Percentiles rank a stretch among this genome's conserved stretches.
phyloP scores from a whole-genome alignment of 352 stramenopile genomes.

The Pilasporangium apinafurcum region DNA sequence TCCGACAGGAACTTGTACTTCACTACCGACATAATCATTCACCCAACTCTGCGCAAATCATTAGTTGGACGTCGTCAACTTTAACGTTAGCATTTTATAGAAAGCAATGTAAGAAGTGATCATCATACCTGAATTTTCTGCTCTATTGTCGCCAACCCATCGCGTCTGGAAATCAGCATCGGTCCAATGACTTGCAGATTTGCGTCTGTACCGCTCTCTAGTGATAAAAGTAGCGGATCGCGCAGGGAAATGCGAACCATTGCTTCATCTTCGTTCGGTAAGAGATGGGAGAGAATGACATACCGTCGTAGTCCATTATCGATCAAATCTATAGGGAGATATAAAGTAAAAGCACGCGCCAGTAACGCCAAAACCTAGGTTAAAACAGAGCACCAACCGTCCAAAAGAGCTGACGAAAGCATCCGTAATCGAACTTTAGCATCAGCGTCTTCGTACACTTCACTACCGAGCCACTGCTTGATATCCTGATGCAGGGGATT shows the following conservation, averaged over 20 bases:
- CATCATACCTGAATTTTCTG: slow-evolving; percentile 37
- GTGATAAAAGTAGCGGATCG: slow-evolving; percentile 21
- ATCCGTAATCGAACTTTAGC: slow-evolving; percentile 29
- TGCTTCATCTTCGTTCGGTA: slow-evolving; percentile 34
- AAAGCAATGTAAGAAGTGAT: not conserved
- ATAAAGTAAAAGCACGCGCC: not conserved
- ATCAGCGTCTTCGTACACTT: slow-evolving; percentile 37
- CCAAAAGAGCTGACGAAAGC: slow-evolving; percentile 26
- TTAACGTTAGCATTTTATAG: too few relatives aligned
- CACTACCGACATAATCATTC: slow-evolving; percentile 25
- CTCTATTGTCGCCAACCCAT: slow-evolving; percentile 52
- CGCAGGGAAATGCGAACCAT: slow-evolving; percentile 42
- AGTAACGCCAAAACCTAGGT: not conserved
- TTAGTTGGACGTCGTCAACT: too few relatives aligned
- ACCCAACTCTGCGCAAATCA: slow-evolving; percentile 30
- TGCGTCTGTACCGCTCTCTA: slow-evolving; percentile 4
- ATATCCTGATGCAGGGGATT: slow-evolving; percentile 50
- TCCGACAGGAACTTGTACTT: slow-evolving; percentile 18
- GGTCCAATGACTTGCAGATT: slow-evolving; percentile 31
- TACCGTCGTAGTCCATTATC: slow-evolving; percentile 32
- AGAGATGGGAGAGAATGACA: slow-evolving; percentile 31
- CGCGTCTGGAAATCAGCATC: slow-evolving; percentile 35
- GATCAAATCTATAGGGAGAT: slow-evolving; percentile 39
- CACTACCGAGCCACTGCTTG: slow-evolving; percentile 23
- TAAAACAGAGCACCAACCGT: slow-evolving; percentile 19